Evolutionary conservation across 2,329 filamentous ascomycete species (phyloP), one percentile per base, ranked within the genome.

Genomic region (Pyrenophora tritici-repentis): DNA sequence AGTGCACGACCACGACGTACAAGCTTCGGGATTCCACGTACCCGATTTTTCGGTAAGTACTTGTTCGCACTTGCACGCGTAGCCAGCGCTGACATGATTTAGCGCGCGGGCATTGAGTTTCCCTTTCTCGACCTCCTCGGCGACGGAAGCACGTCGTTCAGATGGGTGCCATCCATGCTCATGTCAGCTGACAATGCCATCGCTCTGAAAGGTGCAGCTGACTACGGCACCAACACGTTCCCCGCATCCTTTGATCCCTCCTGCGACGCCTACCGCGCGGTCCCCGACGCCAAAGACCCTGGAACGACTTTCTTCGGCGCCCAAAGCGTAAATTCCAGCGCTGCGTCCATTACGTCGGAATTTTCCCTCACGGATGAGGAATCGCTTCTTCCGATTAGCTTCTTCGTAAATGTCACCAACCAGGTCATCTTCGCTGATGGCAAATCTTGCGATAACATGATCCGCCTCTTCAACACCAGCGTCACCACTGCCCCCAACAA

Each of bases 121-220:
- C 82, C 82, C 0, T 85, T 84, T 62, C 52, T 84, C 32, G 81
- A 83, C 60, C 61, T 81, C 5, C 69, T 82, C 2, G 73, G 74
- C 42, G 80, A 83, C 64, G 78, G 77, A 29, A 69, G 75, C 53
- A 78, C 79, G 1, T 78, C 76, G 2, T 85, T 83, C 70, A 77
- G 78, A 33, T 83, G 79, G 75, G 74, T 74, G 0, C 76, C 76
- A 0, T 73, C 75, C 2, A 73, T 81, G 45, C 66, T 83, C 49
- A 77, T 84, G 55, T 76, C 74, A 2, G 73, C 75, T 1, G 58
- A 55, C 47, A 77, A 79, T 56, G 54, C 65, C 1, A 61, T 76
- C 5, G 81, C 79, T 3, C 60, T 83, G 12, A 62, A 68, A 6
- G 80, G 79, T 3, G 76, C 79, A 1, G 52, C 62, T 16, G 75